phyloP scores from a whole-genome alignment of 75 land plant species.

The Pinus albicaulis region DNA sequence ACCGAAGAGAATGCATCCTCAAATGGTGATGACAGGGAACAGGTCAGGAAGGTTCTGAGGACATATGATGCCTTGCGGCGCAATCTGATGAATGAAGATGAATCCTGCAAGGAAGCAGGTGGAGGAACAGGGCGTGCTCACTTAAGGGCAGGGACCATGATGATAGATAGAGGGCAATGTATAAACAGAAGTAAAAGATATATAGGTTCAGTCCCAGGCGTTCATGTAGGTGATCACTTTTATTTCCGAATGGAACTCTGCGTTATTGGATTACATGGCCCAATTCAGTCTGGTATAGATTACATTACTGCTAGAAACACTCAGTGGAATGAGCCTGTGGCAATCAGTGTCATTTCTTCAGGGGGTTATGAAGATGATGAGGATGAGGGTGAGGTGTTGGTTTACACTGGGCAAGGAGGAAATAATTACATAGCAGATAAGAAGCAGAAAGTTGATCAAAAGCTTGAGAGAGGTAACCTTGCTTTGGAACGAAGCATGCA shows the following conservation, averaged over 20 bases:
- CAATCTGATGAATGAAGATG: neutral
- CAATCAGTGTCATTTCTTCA: slow-evolving; percentile 59
- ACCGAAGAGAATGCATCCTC: no score
- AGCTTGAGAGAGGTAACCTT: slow-evolving; percentile 78
- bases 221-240: slow-evolving; percentile 71
- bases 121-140: slow-evolving; percentile 23
- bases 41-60: neutral
- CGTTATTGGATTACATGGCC: slow-evolving; percentile 72
- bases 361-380: slow-evolving; percentile 61
- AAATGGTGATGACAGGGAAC: neutral
- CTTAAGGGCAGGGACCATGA: slow-evolving; percentile 34
- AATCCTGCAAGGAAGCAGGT: no score
- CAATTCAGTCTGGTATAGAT: slow-evolving; percentile 74
- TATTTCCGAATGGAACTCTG: slow-evolving; percentile 70
- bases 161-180: slow-evolving; percentile 36
- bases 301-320: slow-evolving; percentile 20
- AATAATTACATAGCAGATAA: slow-evolving; percentile 10
- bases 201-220: slow-evolving; percentile 74
- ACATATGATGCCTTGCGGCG: slow-evolving; percentile 1
- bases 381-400: slow-evolving; percentile 47
- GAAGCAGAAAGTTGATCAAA: slow-evolving; percentile 49
- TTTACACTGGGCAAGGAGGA: slow-evolving; percentile 85
- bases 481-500: slow-evolving; percentile 58
- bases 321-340: slow-evolving; percentile 23
- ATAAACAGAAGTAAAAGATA: slow-evolving; percentile 47